These are phyloP conservation scores for Leishmania gerbilli DNA, from an alignment of 208 protist species.

Conservation along the genomic window DNA sequence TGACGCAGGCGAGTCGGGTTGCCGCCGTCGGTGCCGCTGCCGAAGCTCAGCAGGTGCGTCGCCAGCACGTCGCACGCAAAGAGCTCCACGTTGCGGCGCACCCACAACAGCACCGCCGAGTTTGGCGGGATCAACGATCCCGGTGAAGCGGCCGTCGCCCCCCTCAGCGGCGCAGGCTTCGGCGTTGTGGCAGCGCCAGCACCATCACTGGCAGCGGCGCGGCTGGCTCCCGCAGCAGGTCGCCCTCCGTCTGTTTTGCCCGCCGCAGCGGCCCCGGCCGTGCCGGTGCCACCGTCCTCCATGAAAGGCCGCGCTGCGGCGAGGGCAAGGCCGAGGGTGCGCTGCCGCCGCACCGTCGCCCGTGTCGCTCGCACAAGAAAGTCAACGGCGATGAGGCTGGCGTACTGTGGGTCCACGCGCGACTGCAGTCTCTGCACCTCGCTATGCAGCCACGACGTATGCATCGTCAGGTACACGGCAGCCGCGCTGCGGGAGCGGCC, in stretches of 20 bases:
- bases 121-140: conserved; percentile 57
- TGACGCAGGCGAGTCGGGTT: conserved; percentile 79
- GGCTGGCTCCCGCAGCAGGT: not conserved
- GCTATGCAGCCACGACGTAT: conserved; percentile 68
- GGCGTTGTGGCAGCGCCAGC: not conserved
- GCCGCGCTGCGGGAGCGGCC: conserved; percentile 58
- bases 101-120: conserved; percentile 78
- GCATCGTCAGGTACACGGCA: conserved; percentile 57
- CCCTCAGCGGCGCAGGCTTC: not conserved
- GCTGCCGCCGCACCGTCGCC: conserved; percentile 63
- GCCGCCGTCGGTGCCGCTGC: conserved; percentile 73
- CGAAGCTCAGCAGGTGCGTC: conserved; percentile 75
- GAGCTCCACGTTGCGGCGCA: conserved; percentile 64
- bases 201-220: not conserved
- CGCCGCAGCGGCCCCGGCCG: not conserved
- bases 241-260: not conserved
- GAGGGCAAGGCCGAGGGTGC: conserved; percentile 54
- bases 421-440: conserved; percentile 77
- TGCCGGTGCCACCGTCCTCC: conserved; percentile 4
- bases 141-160: not conserved
- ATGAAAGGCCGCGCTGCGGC: conserved; percentile 22
- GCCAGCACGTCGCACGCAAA: conserved; percentile 73
- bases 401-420: conserved; percentile 56
- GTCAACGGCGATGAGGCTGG: conserved; percentile 68
- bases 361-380: conserved; percentile 72